phyloP scores from a whole-genome alignment of 495 filamentous ascomycete species.

The Alectoria sarmentosa region DNA sequence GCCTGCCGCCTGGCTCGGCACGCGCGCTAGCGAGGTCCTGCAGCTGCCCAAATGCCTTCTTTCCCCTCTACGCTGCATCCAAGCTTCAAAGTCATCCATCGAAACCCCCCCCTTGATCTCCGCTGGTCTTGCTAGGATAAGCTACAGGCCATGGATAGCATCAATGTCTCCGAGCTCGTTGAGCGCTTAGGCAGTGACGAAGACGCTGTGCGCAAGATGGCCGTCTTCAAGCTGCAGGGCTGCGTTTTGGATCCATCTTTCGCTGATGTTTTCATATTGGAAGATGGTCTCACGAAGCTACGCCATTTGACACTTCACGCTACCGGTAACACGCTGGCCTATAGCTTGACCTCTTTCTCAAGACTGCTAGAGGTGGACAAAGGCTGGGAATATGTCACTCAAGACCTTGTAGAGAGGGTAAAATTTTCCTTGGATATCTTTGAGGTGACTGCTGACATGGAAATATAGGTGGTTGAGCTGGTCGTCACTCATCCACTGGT shows the following conservation, averaged over 20 bases:
- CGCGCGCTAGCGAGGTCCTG: not conserved
- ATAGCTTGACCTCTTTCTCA: conserved; percentile 81
- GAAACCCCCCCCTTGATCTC: not conserved
- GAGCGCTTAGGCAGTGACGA: conserved; percentile 63
- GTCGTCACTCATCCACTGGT: conserved; percentile 94
- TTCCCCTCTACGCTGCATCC: not conserved
- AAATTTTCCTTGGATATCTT: conserved; percentile 10
- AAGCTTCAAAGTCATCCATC: not conserved
- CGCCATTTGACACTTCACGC: conserved; percentile 74
- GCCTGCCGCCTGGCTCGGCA: conserved; percentile 1
- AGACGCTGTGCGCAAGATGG: conserved; percentile 97
- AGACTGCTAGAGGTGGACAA: conserved; percentile 90
- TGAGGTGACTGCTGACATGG: conserved; percentile 2
- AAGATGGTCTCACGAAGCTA: conserved; percentile 75
- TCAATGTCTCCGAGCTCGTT: conserved; percentile 59
- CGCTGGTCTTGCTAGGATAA: no score
- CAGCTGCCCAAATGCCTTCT: not conserved
- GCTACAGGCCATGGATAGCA: conserved; percentile 43
- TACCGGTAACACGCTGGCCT: conserved; percentile 89
- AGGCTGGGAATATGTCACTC: conserved; percentile 80
- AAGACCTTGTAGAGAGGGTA: conserved; percentile 63
- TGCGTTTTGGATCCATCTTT: conserved; percentile 95
- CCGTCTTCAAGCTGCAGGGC: conserved; percentile 92
- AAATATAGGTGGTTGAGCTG: conserved; percentile 73
- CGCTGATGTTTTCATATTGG: conserved; percentile 88